A percentile compares a stretch with the other conserved stretches of the same genome.
Conservation (phyloP, 768 basidiomycete genomes). For the Russula emetica region DNA sequence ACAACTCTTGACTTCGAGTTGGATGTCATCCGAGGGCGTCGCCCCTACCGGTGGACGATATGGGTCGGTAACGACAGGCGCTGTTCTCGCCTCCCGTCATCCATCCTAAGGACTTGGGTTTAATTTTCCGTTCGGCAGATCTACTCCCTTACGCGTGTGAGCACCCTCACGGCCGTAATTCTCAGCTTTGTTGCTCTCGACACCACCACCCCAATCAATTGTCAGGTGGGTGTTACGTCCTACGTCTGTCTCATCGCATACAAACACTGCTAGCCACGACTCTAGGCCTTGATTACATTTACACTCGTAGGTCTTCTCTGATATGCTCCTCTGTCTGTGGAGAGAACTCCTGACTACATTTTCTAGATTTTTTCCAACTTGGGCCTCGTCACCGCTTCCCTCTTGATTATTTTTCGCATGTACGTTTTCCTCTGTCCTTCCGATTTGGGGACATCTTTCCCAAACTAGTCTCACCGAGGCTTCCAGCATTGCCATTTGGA, state of each 20-base stretch:
- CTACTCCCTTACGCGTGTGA: not conserved
- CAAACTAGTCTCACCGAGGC: not conserved
- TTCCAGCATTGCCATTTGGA: conserved; percentile 2
- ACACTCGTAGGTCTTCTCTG: not conserved
- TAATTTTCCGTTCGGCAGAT: not conserved
- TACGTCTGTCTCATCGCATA: not conserved
- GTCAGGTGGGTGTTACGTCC: not conserved
- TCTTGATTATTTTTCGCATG: conserved; percentile 1
- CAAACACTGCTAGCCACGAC: not conserved
- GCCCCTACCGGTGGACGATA: not conserved
- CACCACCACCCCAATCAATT: not conserved
- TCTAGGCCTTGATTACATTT: not conserved
- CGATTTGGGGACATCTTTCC: not conserved
- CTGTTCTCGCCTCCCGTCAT: not conserved
- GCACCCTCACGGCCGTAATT: not conserved
- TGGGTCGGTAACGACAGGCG: not conserved
- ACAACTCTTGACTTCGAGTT: not conserved
- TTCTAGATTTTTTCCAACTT: not conserved
- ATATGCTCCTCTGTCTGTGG: no score
- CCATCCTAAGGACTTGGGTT: no score
- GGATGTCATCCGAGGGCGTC: not conserved
- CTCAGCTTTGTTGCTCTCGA: not conserved
- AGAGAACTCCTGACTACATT: not conserved
- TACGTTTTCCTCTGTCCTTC: not conserved
- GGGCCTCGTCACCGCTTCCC: not conserved